These are phyloP conservation scores for Chytriomyces confervae DNA, from an alignment of 192 early-diverging fungal species.

Conservation along the genomic window DNA sequence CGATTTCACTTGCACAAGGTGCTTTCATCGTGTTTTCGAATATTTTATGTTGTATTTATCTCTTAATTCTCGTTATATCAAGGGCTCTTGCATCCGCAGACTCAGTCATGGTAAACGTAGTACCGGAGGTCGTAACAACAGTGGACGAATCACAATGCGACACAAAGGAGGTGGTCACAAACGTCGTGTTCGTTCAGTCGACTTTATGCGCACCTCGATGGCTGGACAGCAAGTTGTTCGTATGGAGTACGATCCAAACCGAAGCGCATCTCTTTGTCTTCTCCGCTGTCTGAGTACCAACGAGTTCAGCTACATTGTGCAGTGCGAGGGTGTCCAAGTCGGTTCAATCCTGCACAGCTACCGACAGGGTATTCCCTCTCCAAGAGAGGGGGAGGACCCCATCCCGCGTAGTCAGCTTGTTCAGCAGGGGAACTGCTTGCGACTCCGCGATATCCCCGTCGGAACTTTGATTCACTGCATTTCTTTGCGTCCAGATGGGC, in stretches of 20 bases:
- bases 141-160: constrained; percentile 87
- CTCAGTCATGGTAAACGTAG: constrained; percentile 81
- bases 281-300: constrained; percentile 79
- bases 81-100: constrained; percentile 76
- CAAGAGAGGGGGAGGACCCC: constrained; percentile 24
- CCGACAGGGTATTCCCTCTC: constrained; percentile 48
- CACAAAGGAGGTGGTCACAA: constrained; percentile 95
- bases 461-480: constrained; percentile 90
- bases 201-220: constrained; percentile 78
- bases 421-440: constrained; percentile 88
- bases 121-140: constrained; percentile 87
- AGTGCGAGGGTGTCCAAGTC: constrained; percentile 74
- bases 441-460: constrained; percentile 87
- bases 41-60: not conserved
- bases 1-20: constrained; percentile 84
- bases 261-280: constrained; percentile 85
- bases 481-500: constrained; percentile 76
- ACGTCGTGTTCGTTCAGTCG: constrained; percentile 82
- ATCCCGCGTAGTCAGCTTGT: constrained; percentile 57
- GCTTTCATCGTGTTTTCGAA: not conserved
- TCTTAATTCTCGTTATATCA: not conserved
- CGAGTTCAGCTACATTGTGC: constrained; percentile 85
- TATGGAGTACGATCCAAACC: constrained; percentile 94
- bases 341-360: constrained; percentile 77
- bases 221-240: constrained; percentile 83